Evolutionary conservation across 177 flowering plant genomes (phyloP).

Genomic region (Vitis hybrid): DNA sequence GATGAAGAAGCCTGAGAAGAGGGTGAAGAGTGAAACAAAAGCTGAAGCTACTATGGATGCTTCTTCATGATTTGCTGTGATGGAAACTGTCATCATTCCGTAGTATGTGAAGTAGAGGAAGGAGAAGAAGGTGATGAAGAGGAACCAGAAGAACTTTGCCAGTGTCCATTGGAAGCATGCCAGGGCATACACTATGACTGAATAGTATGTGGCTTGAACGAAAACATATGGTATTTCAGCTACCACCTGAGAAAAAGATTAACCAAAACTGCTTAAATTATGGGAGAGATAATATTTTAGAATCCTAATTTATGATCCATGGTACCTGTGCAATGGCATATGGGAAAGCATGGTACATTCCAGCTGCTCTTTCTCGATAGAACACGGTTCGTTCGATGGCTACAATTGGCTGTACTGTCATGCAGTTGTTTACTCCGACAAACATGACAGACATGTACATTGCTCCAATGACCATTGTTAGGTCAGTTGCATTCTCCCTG

Average conservation of each 20-base stretch:
- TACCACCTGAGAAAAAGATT: slow-evolving; percentile 44
- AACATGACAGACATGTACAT: slow-evolving; percentile 55
- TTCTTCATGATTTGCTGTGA: slow-evolving; percentile 73
- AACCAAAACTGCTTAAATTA: too few species aligned
- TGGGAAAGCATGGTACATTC: slow-evolving; percentile 13
- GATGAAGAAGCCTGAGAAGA: slow-evolving; percentile 85
- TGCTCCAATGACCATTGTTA: slow-evolving; percentile 58
- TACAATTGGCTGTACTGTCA: slow-evolving; percentile 18
- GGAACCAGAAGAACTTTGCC: slow-evolving; percentile 81
- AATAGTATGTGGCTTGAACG: slow-evolving; percentile 53
- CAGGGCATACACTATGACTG: slow-evolving; percentile 72
- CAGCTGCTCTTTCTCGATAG: slow-evolving; percentile 30
- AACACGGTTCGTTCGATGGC: slow-evolving; percentile 15
- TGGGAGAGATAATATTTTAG: slow-evolving; percentile 4
- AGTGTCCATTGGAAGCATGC: slow-evolving; percentile 73
- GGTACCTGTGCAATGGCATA: slow-evolving; percentile 22
- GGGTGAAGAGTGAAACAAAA: slow-evolving; percentile 61
- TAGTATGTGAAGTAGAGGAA: slow-evolving; percentile 89
- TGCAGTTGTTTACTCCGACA: slow-evolving; percentile 26
- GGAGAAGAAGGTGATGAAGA: slow-evolving; percentile 69
- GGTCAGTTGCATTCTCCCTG: slow-evolving; percentile 50
- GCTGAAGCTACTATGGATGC: slow-evolving; percentile 69
- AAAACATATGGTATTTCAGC: slow-evolving; percentile 69
- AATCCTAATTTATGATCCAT: neutral
- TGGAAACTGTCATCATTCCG: slow-evolving; percentile 86